These are phyloP conservation scores for Lasiosphaeriaceae sp. DNA, from an alignment of 495 filamentous ascomycete species.

Conservation along the genomic window DNA sequence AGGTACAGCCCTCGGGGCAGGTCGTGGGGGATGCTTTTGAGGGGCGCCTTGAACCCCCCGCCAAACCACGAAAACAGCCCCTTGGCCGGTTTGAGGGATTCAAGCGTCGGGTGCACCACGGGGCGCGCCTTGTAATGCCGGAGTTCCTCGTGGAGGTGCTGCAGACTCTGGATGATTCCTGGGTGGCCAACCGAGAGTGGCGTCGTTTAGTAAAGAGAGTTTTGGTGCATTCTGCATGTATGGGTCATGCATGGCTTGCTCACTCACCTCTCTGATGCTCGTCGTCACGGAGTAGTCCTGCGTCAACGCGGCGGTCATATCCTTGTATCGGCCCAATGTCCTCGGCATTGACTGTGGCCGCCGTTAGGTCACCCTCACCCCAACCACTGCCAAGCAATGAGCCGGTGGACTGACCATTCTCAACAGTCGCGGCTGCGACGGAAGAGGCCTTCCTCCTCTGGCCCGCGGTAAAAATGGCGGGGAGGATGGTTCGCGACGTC, in stretches of 20 bases:
- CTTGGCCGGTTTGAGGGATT: slow-evolving; percentile 61
- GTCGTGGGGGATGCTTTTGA: slow-evolving; percentile 59
- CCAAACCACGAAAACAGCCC: slow-evolving; percentile 71
- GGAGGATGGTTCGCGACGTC: slow-evolving; percentile 10
- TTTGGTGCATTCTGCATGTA: neutral
- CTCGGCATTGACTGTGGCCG: slow-evolving; percentile 18
- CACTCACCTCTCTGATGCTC: slow-evolving; percentile 78
- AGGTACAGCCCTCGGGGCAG: slow-evolving; percentile 90
- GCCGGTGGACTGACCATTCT: slow-evolving; percentile 26
- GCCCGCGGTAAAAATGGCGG: slow-evolving; percentile 16
- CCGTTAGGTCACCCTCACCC: neutral
- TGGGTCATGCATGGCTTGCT: neutral
- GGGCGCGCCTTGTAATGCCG: slow-evolving; percentile 65
- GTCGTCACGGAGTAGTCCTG: slow-evolving; percentile 74
- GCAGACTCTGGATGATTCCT: slow-evolving; percentile 84
- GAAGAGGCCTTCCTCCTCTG: slow-evolving; percentile 30
- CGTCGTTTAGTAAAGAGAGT: neutral
- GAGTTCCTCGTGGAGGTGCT: slow-evolving; percentile 84
- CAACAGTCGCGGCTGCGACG: slow-evolving; percentile 24
- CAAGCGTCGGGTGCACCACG: slow-evolving; percentile 72
- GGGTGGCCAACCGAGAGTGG: neutral
- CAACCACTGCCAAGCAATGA: neutral
- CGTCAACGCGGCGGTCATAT: slow-evolving; percentile 75
- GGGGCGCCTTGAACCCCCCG: slow-evolving; percentile 26
- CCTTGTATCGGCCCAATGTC: slow-evolving; percentile 74